phyloP scores from a whole-genome alignment of 1,284 basidiomycete genomes.

The Rhodotorula sp. region DNA sequence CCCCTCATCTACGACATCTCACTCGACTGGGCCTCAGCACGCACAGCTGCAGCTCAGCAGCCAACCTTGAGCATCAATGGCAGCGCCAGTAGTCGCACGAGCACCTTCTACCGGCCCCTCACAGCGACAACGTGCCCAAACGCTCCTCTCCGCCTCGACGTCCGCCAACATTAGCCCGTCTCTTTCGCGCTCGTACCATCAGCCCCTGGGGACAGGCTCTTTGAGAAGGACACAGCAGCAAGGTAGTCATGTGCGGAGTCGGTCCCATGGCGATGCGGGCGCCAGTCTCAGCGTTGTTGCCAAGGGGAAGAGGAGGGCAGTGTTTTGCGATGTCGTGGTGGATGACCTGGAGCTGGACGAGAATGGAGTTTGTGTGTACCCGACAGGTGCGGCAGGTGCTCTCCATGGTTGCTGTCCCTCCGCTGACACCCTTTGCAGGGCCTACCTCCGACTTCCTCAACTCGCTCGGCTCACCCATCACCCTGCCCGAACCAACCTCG shows the following conservation, averaged over 20 bases:
- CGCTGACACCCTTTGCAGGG: neutral
- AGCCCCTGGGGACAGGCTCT: conserved; percentile 23
- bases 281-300: neutral
- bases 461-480: conserved; percentile 20
- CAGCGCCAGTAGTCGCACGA: neutral
- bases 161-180: conserved; percentile 2
- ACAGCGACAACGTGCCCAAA: conserved; percentile 6
- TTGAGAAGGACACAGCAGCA: neutral
- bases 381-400: conserved; percentile 8
- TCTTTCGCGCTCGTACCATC: conserved; percentile 18
- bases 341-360: conserved; percentile 14
- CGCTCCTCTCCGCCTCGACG: neutral
- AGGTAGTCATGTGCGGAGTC: conserved; percentile 6
- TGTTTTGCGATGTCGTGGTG: conserved; percentile 37
- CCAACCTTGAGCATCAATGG: neutral
- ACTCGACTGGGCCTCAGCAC: neutral
- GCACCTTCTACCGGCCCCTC: neutral
- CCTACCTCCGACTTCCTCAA: conserved; percentile 20
- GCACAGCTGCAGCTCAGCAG: no score
- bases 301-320: conserved; percentile 9
- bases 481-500: neutral
- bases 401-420: neutral
- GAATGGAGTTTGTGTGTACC: conserved; percentile 2
- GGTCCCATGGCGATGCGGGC: conserved; percentile 16
- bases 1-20: neutral